Evolutionary conservation across 2,329 filamentous ascomycete genomes (phyloP).

Genomic region (Calonectria crousiana): DNA sequence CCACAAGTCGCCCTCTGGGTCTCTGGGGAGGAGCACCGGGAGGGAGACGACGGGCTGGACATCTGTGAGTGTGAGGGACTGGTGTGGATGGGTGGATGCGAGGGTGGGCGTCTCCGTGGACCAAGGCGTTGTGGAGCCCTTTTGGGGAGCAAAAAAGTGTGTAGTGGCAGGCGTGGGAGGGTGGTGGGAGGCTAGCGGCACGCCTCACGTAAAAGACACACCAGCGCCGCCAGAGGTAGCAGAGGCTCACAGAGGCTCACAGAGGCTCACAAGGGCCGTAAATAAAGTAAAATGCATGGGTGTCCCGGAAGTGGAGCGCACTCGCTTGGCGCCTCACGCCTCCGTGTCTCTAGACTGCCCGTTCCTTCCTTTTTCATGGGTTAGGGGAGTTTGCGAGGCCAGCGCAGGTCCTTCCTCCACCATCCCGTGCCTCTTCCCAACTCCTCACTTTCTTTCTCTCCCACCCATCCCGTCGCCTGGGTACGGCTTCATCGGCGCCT

Average conservation of each 20-base stretch:
- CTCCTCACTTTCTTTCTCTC: slow-evolving; percentile 52
- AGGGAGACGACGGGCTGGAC: slow-evolving; percentile 32
- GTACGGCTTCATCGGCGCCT: slow-evolving; percentile 48
- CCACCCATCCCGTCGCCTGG: slow-evolving; percentile 49
- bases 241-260: slow-evolving; percentile 14
- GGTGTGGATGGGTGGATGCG: slow-evolving; percentile 25
- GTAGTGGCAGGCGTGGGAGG: slow-evolving; percentile 6
- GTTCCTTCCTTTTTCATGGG: slow-evolving; percentile 57
- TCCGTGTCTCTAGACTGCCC: slow-evolving; percentile 47
- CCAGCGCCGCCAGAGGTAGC: slow-evolving; percentile 1
- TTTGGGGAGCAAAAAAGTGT: slow-evolving; percentile 14
- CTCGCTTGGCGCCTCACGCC: slow-evolving; percentile 41
- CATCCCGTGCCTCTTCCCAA: slow-evolving; percentile 54
- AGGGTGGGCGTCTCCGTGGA: slow-evolving; percentile 13
- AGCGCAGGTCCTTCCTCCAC: slow-evolving; percentile 56
- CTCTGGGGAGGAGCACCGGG: slow-evolving; percentile 34
- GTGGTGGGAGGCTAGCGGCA: slow-evolving; percentile 10
- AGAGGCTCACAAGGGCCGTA: slow-evolving; percentile 30
- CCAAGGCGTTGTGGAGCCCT: slow-evolving; percentile 14
- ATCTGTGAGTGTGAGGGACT: slow-evolving; percentile 22
- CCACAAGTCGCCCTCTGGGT: slow-evolving; percentile 31
- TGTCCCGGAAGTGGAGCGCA: slow-evolving; percentile 43
- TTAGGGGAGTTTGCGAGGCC: slow-evolving; percentile 57
- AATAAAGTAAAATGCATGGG: slow-evolving; percentile 41
- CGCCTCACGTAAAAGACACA: slow-evolving; percentile 11